Evolutionary conservation across 345 rosid species (phyloP), one percentile per base, ranked within the genome.

Genomic region (Rhodomyrtus tomentosa): DNA sequence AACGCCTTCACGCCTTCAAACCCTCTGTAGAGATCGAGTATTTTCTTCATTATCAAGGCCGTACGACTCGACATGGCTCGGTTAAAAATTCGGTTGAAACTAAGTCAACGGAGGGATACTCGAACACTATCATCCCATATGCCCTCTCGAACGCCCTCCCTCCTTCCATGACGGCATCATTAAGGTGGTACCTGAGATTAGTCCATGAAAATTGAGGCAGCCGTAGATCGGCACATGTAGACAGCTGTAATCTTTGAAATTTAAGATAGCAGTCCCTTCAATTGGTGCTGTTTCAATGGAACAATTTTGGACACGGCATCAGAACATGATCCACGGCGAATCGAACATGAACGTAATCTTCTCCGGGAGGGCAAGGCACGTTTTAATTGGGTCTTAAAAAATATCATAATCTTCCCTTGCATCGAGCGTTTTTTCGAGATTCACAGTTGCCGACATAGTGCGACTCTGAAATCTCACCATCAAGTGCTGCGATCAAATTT

Each of bases 101-200:
- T 87, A 38, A 85, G 59, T 91, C 90, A 32, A 73, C 84, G 40
- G 81, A 82, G 3, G 58, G 79, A 51, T 90, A 85, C 53, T 89
- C 88, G 74, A 89, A 87, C 6, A 82, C 81, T 0, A 80, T 52
- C 89, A 81, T 87, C 45, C 89, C 92, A n/a, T 87, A 76, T 5
- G 82, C 90, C 82, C 81, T 85, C 7, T 87, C 53, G 32, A 91
- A 91, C 11, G 91, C 89, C 59, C 86, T 49, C 16, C 89, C 89
- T 5, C 92, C 89, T 82, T 91, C 86, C 40, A 90, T 85, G 24
- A 91, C 55, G 4, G n/a, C 84, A 82, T 89, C 90, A 18, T 86
- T 90, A 42, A 90, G 80, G 53, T 86, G 88, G 82, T 21, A 84
- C 90, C 92, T 87, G 58, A 73, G 45, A 72, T 25, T 80, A 36